Conservation (phyloP, 129 eudicot genomes). For the Helichrysum umbraculigerum region DNA sequence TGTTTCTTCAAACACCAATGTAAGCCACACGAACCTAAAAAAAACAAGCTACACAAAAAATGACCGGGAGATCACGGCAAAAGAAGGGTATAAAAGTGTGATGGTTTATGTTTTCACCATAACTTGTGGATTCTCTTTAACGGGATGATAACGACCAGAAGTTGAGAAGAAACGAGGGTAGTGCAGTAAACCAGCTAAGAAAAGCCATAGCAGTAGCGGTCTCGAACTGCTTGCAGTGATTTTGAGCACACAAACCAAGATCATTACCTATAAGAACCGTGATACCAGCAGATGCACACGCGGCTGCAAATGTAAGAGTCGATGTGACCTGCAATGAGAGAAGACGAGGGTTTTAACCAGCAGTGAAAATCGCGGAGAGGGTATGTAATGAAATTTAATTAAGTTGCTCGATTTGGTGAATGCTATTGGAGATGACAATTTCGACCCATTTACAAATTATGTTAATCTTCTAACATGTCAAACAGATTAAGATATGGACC, state of each 20-base stretch:
- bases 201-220: constrained; percentile 89
- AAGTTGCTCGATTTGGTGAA: not conserved
- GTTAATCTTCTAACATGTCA: not conserved
- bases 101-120: constrained; percentile 25
- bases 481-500: not conserved
- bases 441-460: not conserved
- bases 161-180: constrained; percentile 76
- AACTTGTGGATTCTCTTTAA: constrained; percentile 16
- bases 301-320: constrained; percentile 82
- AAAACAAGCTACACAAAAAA: constrained; percentile 17
- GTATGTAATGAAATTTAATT: not conserved
- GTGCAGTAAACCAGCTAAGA: constrained; percentile 75
- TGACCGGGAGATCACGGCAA: not conserved
- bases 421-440: not conserved
- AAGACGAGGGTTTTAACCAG: not conserved
- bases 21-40: constrained; percentile 30
- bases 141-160: constrained; percentile 82
- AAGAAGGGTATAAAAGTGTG: not conserved
- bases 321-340: constrained; percentile 59
- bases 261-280: constrained; percentile 88
- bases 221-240: constrained; percentile 82
- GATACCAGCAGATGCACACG: constrained; percentile 92
- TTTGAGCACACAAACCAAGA: constrained; percentile 61
- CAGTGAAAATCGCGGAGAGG: not conserved
- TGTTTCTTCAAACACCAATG: not conserved